A percentile compares a stretch with the other conserved stretches of the same genome.
phyloP scores from a whole-genome alignment of 192 early-diverging fungal species.

The Podila minutissima region DNA sequence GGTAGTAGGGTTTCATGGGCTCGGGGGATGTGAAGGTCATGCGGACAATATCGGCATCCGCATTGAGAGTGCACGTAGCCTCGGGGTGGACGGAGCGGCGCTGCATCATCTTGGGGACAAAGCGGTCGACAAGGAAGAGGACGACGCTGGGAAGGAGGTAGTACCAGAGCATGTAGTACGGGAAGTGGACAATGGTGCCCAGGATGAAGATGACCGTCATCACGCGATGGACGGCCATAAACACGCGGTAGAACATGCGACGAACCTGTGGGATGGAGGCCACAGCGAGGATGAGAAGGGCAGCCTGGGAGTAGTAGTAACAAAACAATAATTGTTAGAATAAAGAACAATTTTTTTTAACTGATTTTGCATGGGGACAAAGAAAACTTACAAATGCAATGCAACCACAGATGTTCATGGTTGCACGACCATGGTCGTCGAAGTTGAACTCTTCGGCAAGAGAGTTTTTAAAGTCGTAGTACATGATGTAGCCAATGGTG shows the following conservation, averaged over 20 bases:
- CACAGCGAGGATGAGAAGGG: slow-evolving; percentile 20
- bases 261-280: slow-evolving; percentile 45
- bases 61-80: slow-evolving; percentile 25
- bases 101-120: slow-evolving; percentile 46
- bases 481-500: slow-evolving; percentile 39
- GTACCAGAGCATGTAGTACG: slow-evolving; percentile 43
- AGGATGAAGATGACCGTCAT: slow-evolving; percentile 44
- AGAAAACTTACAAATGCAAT: slow-evolving; percentile 27
- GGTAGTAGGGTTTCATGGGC: slow-evolving; percentile 52
- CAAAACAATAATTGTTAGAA: neutral
- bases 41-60: slow-evolving; percentile 37
- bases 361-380: neutral
- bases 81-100: slow-evolving; percentile 16
- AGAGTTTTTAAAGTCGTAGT: slow-evolving; percentile 5
- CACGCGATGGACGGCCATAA: slow-evolving; percentile 35
- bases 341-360: neutral
- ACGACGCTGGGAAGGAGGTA: slow-evolving; percentile 38
- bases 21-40: slow-evolving; percentile 39
- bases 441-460: slow-evolving; percentile 28
- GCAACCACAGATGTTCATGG: slow-evolving; percentile 43
- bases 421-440: slow-evolving; percentile 25
- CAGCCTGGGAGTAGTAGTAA: slow-evolving; percentile 6
- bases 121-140: slow-evolving; percentile 38
- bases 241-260: slow-evolving; percentile 18
- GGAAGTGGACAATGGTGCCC: slow-evolving; percentile 36